Conservation (phyloP, 2,329 filamentous ascomycete species). For the Monascus ruber region DNA sequence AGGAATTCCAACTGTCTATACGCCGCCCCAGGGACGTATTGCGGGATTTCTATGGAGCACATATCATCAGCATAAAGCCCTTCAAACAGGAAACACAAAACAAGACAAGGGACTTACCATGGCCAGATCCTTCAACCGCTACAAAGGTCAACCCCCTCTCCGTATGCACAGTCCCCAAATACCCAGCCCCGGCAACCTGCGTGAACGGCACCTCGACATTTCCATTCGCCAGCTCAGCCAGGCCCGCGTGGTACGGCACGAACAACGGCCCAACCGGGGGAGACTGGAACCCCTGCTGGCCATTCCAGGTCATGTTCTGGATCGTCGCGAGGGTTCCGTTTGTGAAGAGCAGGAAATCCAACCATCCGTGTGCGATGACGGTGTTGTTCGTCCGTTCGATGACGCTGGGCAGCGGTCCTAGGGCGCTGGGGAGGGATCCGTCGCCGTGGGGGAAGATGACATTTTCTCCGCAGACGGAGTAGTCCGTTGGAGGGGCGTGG, state of each 20-base stretch:
- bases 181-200: conserved; percentile 46
- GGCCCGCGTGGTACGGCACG: conserved; percentile 49
- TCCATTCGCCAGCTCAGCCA: conserved; percentile 25
- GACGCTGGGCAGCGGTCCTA: conserved; percentile 48
- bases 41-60: conserved; percentile 32
- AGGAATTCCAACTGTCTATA: conserved; percentile 66
- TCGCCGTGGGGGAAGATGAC: conserved; percentile 38
- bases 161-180: conserved; percentile 58
- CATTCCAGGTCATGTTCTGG: conserved; percentile 74
- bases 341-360: conserved; percentile 56
- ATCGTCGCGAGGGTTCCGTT: conserved; percentile 62
- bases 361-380: conserved; percentile 59
- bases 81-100: conserved; percentile 42
- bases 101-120: conserved; percentile 42
- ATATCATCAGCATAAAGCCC: neutral
- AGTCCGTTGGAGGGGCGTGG: conserved; percentile 41
- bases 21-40: conserved; percentile 56
- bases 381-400: conserved; percentile 64
- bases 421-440: conserved; percentile 27
- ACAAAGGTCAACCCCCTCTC: conserved; percentile 68
- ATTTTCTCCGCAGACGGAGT: conserved; percentile 31
- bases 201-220: conserved; percentile 27
- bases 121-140: conserved; percentile 53
- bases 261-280: conserved; percentile 53
- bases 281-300: conserved; percentile 56